phyloP scores from a whole-genome alignment of 2,329 filamentous ascomycete species.

The Pseudogymnoascus sp. region DNA sequence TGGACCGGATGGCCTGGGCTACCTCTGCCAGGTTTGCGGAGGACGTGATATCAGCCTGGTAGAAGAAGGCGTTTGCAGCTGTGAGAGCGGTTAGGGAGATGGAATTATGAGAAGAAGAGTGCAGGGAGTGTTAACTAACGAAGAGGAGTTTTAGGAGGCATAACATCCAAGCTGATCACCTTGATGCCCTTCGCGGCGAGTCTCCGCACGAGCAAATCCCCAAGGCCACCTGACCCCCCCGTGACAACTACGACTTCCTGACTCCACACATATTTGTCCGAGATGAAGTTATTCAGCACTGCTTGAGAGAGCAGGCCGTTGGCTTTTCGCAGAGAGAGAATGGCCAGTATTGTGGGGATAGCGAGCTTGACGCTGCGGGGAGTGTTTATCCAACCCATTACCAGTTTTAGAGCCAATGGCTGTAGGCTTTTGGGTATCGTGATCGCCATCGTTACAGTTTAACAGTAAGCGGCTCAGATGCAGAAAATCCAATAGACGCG shows the following conservation, averaged over 20 bases:
- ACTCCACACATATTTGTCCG: constrained; percentile 54
- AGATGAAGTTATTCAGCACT: constrained; percentile 41
- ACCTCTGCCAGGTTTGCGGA: constrained; percentile 43
- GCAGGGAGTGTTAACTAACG: neutral
- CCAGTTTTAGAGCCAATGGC: neutral
- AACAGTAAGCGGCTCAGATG: neutral
- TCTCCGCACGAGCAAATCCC: constrained; percentile 53
- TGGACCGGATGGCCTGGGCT: constrained; percentile 44
- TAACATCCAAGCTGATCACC: constrained; percentile 64
- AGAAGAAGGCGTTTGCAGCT: constrained; percentile 53
- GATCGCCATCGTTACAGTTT: neutral
- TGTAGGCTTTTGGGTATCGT: neutral
- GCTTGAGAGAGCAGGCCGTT: constrained; percentile 45
- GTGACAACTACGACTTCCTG: constrained; percentile 67
- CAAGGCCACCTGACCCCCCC: constrained; percentile 67
- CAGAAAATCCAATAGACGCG: neutral
- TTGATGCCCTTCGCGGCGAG: constrained; percentile 57
- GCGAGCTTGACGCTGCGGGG: neutral
- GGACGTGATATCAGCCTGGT: constrained; percentile 60
- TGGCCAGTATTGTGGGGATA: neutral
- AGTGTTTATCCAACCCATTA: neutral
- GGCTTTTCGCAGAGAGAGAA: constrained; percentile 28
- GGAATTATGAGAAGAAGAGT: neutral
- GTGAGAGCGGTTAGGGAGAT: neutral
- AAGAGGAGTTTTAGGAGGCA: constrained; percentile 28